Evolutionary conservation across 768 basidiomycete species (phyloP), one percentile per base, ranked within the genome.

Genomic region (Auricularia sp.): DNA sequence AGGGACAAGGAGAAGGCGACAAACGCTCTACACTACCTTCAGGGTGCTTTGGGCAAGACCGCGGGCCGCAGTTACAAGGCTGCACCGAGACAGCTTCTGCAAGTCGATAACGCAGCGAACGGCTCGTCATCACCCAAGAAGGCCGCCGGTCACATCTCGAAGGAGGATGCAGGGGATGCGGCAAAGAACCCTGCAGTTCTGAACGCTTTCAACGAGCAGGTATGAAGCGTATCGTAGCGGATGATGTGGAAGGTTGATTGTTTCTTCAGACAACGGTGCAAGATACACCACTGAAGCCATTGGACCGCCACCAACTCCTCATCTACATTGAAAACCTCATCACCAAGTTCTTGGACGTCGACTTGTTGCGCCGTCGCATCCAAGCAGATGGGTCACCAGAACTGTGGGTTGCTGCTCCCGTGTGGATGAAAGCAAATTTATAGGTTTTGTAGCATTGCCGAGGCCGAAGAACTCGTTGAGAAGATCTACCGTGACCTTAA

Each of bases 21-120:
- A 4, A 45, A 70, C 24, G 89, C 86, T 54, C 70, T 87, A 21
- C 86, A 87, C 71, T 91, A 85, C 73, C 81, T 96, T 14, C 87
- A 97, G 78, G 95, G 96, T 64, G 97, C 94, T 7, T 82, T 99
- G 3, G 97, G 97, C 7, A 94, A 89, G 75, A 96, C 95, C 1
- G 92, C 94, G 42, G 90, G 93, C 33, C 81, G 96, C 64, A 95
- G 94, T 66, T 92, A 94, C 72, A 94, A 94, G 70, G 93, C 94
- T 36, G 95, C 95, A n/a, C 97, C 97, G 14, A 85, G 96, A 51
- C 96, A 97, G 67, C 85, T 98, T 33, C 82, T 99, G 3, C 94
- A 98, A 74, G 93, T 98, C 8, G 89, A 92, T 65, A 71, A 85
- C 61, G 72, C 76, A 42, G 76, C 78, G 66, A 61, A 73, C 18